Evolutionary conservation across 2,329 filamentous ascomycete genomes (phyloP), one percentile per base, ranked within the genome.

Genomic region (Aureobasidium leucospermi): DNA sequence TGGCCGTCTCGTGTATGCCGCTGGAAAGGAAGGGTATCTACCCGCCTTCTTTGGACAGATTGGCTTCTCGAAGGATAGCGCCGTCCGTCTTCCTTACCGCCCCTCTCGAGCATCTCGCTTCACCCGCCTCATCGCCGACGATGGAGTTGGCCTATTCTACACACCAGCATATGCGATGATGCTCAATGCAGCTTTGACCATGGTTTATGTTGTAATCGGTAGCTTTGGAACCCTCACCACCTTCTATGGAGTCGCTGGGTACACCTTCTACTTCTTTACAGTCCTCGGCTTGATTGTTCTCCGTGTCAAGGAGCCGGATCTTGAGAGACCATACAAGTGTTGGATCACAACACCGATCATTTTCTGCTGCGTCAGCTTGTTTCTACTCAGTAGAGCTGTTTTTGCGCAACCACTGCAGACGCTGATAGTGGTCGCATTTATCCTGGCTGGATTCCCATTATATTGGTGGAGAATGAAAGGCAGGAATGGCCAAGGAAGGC

Each of bases 331-430:
- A 0, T 99, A 99, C 75, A 87, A 85, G 71, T 96, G 92, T 3
- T 99, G 93, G 94, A 96, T 99, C 69, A 88, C 87, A 0, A 99
- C 94, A 2, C 94, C 94, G 10, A 93, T 99, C 65, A 93, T 96
- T 60, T 99, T 99, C 72, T 99, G 94, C 81, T 99, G 94, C 70
- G 94, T 99, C 41, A 96, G 90, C 71, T 74, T 99, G 64, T 99
- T 99, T 70, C 74, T 99, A 64, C 82, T 99, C 43, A 92, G 86
- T 69, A 81, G 94, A 53, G 91, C 92, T 3, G 85, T 97, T 13
- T 94, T 99, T 70, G 88, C 91, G 13, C 87, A 96, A 74, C 94
- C 94, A 4, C 67, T 96, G 55, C 92, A 99, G 79, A 96, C 93
- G 0, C 71, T 96, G 28, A 84, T 93, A 23, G 94, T 99, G 7